phyloP scores from a whole-genome alignment of 2,329 filamentous ascomycete genomes.

The Sodiomyces alkalinus region DNA sequence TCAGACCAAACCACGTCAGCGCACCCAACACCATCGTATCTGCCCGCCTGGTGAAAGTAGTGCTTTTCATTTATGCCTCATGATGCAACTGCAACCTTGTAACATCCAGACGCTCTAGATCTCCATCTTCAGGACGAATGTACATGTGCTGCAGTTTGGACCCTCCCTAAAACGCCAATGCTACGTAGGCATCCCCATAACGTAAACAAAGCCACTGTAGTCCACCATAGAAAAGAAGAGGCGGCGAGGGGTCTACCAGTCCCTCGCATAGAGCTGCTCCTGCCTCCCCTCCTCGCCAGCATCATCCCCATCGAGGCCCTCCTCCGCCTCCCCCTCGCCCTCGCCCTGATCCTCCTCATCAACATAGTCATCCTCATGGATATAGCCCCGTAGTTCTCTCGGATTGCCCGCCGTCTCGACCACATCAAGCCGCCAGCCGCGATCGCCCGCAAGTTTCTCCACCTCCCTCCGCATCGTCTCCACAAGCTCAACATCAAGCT shows the following conservation, averaged over 20 bases:
- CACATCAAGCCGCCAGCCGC: slow-evolving; percentile 68
- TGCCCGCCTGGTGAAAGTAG: no score
- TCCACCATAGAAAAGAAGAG: background rate
- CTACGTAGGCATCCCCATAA: slow-evolving; percentile 1
- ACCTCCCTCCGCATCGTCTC: slow-evolving; percentile 55
- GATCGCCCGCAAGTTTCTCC: slow-evolving; percentile 51
- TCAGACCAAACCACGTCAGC: no score
- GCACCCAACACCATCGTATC: no score
- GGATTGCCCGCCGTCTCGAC: slow-evolving; percentile 51
- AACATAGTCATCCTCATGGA: slow-evolving; percentile 39
- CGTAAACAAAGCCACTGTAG: background rate
- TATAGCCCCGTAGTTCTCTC: slow-evolving; percentile 52
- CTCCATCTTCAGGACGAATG: no score
- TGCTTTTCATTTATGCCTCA: no score
- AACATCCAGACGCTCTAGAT: no score
- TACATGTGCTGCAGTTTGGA: no score
- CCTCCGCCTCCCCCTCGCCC: slow-evolving; percentile 8
- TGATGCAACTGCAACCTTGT: no score
- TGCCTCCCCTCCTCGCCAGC: slow-evolving; percentile 25
- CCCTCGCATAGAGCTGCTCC: slow-evolving; percentile 37
- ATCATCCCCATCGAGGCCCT: slow-evolving; percentile 10
- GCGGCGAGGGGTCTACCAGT: no score
- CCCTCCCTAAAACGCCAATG: slow-evolving; percentile 7
- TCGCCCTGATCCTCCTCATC: slow-evolving; percentile 10
- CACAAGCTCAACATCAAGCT: slow-evolving; percentile 50